These are phyloP conservation scores for Aureobasidium melanogenum DNA, from an alignment of 2,329 filamentous ascomycete species.

Conservation along the genomic window DNA sequence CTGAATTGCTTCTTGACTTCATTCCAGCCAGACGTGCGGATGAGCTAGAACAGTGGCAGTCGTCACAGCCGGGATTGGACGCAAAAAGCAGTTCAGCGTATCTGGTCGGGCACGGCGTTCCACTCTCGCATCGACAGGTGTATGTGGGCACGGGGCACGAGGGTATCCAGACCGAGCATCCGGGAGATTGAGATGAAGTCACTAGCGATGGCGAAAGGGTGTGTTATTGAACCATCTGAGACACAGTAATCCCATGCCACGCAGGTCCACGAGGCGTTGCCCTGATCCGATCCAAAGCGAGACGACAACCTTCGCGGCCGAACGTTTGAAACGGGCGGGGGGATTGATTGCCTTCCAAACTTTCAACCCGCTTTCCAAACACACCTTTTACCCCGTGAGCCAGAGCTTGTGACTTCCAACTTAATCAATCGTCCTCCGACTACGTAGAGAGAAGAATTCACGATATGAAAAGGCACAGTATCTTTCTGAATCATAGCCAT, in stretches of 20 bases:
- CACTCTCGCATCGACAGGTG: slow-evolving; percentile 6
- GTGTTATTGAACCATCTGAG: slow-evolving; percentile 7
- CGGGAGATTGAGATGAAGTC: slow-evolving; percentile 3
- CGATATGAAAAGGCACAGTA: too few relatives aligned
- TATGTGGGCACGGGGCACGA: slow-evolving; percentile 7
- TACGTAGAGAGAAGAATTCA: too few relatives aligned
- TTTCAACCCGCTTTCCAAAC: neutral
- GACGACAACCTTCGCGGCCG: neutral
- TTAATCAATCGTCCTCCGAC: too few relatives aligned
- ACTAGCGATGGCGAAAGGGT: neutral
- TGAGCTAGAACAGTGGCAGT: neutral
- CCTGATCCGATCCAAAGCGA: neutral
- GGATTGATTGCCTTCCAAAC: neutral
- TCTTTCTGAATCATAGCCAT: too few relatives aligned
- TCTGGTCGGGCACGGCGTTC: neutral
- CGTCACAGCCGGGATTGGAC: neutral
- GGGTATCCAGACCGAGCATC: neutral
- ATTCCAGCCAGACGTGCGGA: neutral
- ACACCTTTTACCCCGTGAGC: neutral
- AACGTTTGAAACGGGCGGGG: slow-evolving; percentile 4
- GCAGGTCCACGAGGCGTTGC: neutral
- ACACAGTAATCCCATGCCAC: slow-evolving; percentile 1
- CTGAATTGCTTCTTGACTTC: neutral
- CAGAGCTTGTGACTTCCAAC: too few relatives aligned
- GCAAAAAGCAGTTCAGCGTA: neutral